Percentiles rank a stretch among this genome's conserved stretches.
phyloP scores from a whole-genome alignment of 1,284 basidiomycete genomes.

The Apiotrichum sp. region DNA sequence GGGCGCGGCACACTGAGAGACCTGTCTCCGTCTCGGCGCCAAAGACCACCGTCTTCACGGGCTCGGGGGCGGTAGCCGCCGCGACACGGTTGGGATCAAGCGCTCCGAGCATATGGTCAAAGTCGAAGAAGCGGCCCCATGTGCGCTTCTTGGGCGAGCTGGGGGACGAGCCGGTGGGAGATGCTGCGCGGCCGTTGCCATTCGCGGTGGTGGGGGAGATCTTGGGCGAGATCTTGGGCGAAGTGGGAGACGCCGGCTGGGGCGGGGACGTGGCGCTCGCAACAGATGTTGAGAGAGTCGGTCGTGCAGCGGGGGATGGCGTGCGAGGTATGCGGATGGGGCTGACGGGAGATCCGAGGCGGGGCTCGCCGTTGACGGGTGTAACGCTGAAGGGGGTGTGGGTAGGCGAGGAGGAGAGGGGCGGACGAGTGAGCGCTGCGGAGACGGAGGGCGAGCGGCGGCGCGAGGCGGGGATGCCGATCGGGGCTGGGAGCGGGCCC shows the following conservation, averaged over 20 bases:
- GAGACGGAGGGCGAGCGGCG: not conserved
- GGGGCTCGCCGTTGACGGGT: not conserved
- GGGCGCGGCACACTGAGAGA: constrained; percentile 10
- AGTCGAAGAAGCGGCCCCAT: constrained; percentile 9
- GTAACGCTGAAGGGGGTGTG: constrained; percentile 4
- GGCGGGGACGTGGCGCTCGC: not conserved
- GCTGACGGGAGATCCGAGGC: not conserved
- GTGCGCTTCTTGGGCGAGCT: not conserved
- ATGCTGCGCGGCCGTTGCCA: not conserved
- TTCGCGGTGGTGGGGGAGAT: not conserved
- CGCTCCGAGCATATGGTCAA: constrained; percentile 23
- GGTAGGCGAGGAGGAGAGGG: not conserved
- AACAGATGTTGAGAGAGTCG: not conserved
- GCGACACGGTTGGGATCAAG: constrained; percentile 21
- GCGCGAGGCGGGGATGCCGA: constrained; percentile 6
- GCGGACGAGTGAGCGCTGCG: not conserved
- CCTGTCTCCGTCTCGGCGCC: constrained; percentile 24
- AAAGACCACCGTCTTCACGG: constrained; percentile 21
- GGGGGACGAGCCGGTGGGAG: not conserved
- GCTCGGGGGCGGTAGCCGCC: constrained; percentile 9
- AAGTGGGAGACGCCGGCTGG: not conserved
- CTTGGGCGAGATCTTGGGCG: not conserved
- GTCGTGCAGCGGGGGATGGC: constrained; percentile 2
- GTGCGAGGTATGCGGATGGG: constrained; percentile 1
- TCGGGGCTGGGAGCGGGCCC: constrained; percentile 2